phyloP scores from a whole-genome alignment of 129 eudicot species.

The Smallanthus sonchifolius region DNA sequence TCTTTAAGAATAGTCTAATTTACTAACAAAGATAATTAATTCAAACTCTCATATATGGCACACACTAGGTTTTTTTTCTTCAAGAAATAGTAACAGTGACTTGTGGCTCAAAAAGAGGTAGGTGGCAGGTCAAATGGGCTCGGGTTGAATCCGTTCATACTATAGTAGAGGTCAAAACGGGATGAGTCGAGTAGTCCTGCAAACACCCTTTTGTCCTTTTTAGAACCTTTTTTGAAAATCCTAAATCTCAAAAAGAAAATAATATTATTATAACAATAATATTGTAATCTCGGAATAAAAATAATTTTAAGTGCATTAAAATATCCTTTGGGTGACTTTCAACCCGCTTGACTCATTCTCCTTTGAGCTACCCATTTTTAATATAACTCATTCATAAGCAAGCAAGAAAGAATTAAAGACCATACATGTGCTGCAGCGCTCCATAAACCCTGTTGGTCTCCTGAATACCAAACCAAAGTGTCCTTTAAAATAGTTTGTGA shows the following conservation, averaged over 20 bases:
- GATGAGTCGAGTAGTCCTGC: neutral
- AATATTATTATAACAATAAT: no score
- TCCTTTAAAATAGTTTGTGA: constrained; percentile 46
- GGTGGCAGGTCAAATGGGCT: neutral
- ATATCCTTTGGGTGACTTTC: neutral
- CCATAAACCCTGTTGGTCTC: constrained; percentile 65
- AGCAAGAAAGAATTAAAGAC: neutral
- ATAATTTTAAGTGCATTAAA: neutral
- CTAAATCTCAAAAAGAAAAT: no score
- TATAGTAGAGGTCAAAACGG: neutral
- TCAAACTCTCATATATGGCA: neutral
- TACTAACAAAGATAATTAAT: neutral
- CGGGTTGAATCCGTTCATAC: neutral
- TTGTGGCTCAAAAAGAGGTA: neutral
- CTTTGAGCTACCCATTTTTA: neutral
- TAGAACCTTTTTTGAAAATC: neutral
- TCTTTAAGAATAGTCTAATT: neutral
- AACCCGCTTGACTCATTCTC: neutral
- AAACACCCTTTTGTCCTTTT: neutral
- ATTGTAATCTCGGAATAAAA: neutral
- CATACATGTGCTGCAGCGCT: constrained; percentile 90
- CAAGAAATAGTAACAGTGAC: neutral
- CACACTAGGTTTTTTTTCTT: neutral
- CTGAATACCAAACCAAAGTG: constrained; percentile 62
- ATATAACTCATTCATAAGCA: neutral